Conservation (phyloP, 2,329 filamentous ascomycete species). For the Nemania abortiva region DNA sequence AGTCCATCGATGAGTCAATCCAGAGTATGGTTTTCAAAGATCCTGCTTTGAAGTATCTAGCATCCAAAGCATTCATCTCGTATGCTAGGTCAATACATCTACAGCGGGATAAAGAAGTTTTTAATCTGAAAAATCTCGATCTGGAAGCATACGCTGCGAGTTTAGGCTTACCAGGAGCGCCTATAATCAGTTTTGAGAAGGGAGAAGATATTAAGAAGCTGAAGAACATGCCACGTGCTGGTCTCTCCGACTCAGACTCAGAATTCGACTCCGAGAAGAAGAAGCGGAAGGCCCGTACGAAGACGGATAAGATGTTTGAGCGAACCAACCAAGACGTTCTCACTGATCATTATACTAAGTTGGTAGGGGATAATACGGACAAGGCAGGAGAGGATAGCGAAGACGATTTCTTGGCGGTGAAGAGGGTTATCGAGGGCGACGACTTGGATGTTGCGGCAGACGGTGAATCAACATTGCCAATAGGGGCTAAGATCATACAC, state of each 20-base stretch:
- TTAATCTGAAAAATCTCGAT: conserved; percentile 84
- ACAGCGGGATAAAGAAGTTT: conserved; percentile 88
- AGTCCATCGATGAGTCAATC: conserved; percentile 83
- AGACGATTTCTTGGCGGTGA: conserved; percentile 87
- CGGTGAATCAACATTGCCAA: conserved; percentile 57
- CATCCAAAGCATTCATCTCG: conserved; percentile 94
- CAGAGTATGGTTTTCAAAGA: conserved; percentile 98
- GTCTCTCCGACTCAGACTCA: conserved; percentile 71
- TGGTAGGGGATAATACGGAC: conserved; percentile 70
- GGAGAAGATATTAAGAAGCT: conserved; percentile 86
- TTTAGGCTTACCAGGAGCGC: conserved; percentile 88
- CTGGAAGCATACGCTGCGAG: conserved; percentile 88
- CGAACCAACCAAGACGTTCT: conserved; percentile 94
- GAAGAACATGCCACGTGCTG: conserved; percentile 85
- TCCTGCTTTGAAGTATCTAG: conserved; percentile 91
- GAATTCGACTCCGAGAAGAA: conserved; percentile 68
- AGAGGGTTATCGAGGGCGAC: conserved; percentile 82
- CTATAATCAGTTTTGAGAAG: conserved; percentile 92
- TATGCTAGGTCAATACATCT: conserved; percentile 88
- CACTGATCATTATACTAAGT: conserved; percentile 91
- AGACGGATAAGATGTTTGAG: conserved; percentile 98
- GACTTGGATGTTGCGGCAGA: conserved; percentile 66
- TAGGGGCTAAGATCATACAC: conserved; percentile 70
- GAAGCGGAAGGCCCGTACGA: conserved; percentile 81
- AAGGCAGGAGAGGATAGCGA: conserved; percentile 65